Evolutionary conservation across 768 basidiomycete species (phyloP), one percentile per base, ranked within the genome.

Genomic region (Serpula lacrymans): DNA sequence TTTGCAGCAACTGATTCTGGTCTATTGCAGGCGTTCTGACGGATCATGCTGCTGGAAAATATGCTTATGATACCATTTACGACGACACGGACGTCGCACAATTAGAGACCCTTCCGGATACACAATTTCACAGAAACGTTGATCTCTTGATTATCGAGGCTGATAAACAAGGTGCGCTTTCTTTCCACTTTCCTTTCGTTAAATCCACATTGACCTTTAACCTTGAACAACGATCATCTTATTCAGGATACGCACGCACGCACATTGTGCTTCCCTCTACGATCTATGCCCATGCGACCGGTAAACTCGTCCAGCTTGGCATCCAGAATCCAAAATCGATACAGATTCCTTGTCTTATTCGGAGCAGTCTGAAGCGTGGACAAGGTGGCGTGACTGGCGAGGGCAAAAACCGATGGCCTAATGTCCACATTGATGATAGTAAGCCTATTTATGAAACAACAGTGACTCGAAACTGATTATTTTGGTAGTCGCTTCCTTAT

Each of bases 401-500:
- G 29, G 83, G 84, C 1, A 60, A 68, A 50, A 80, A 82, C 39
- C 31, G 77, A 5, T 85, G 80, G 82, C 70, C 73, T 0, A 78
- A 77, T 45, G 73, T 82, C 14, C 69, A 80, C 43, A 68, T 81
- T 37, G 59, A 71, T 31, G 79, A 82, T 25, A 60, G 76, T 74
- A 37, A 37, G 62, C 34, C n/a, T n/a, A n/a, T n/a, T n/a, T n/a
- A n/a, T n/a, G n/a, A n/a, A n/a, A n/a, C n/a, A n/a, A n/a, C 29
- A 18, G 31, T 6, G 20, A 18, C 31, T 14, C n/a, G n/a, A n/a
- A 33, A 6, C n/a, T 7, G 14, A 6, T 16, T 10, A 11, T 10
- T 13, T 34, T 22, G 14, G 11, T 29, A 75, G 77, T 72, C 35
- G 59, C 63, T 5, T 52, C 69, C 26, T 59, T 81, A 11, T 81